Percentiles rank a stretch among this genome's conserved stretches.
These are phyloP conservation scores for Nicotiana tomentosiformis DNA, from an alignment of 257 asterid genomes.

Conservation along the genomic window DNA sequence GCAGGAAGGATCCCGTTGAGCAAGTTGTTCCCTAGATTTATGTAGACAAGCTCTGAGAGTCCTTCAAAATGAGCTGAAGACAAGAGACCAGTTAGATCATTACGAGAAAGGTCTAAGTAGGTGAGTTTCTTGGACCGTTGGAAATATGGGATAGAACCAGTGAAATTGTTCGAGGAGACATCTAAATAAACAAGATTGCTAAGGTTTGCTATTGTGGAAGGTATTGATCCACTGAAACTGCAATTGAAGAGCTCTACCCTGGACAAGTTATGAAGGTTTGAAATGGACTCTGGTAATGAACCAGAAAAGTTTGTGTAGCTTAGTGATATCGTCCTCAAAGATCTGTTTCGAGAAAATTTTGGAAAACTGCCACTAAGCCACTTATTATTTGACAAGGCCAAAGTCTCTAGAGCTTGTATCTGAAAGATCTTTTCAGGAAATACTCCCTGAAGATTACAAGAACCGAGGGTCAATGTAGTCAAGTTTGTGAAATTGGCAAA, in stretches of 20 bases:
- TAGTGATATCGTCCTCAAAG: slow-evolving; percentile 16
- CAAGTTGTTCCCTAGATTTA: slow-evolving; percentile 20
- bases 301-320: slow-evolving; percentile 24
- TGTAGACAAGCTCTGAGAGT: slow-evolving; percentile 11
- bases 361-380: neutral
- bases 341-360: slow-evolving; percentile 3
- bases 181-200: slow-evolving; percentile 21
- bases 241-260: slow-evolving; percentile 15
- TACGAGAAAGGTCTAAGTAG: slow-evolving; percentile 12
- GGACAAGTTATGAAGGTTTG: slow-evolving; percentile 25
- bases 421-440: slow-evolving; percentile 9
- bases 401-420: neutral
- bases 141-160: slow-evolving; percentile 31
- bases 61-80: slow-evolving; percentile 21
- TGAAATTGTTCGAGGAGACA: slow-evolving; percentile 21
- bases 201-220: slow-evolving; percentile 22
- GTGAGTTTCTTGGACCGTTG: slow-evolving; percentile 11
- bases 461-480: slow-evolving; percentile 4
- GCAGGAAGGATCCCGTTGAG: slow-evolving; percentile 18
- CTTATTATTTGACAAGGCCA: slow-evolving; percentile 4
- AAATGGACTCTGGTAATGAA: slow-evolving; percentile 24
- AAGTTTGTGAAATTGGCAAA: slow-evolving; percentile 10
- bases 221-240: slow-evolving; percentile 27
- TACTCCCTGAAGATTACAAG: slow-evolving; percentile 2
- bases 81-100: slow-evolving; percentile 23